Evolutionary conservation across 2,329 filamentous ascomycete genomes (phyloP).

Genomic region (Verticillium klebahnii): DNA sequence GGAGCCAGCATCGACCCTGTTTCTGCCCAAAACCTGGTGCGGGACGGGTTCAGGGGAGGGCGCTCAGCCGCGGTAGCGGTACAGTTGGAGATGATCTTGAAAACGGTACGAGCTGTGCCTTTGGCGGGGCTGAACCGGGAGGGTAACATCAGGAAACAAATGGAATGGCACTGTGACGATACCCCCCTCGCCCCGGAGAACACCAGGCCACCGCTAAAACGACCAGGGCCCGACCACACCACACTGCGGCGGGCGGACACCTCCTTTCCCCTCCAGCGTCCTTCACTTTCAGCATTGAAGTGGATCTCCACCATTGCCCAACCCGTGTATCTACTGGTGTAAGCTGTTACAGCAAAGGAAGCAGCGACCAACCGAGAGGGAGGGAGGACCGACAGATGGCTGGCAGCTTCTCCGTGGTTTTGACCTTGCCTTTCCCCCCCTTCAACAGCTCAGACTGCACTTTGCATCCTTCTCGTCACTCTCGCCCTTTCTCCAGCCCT

Average conservation of each 20-base stretch:
- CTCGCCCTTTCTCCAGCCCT: not conserved
- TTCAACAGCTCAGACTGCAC: not conserved
- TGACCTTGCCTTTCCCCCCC: not conserved
- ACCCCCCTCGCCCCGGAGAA: not conserved
- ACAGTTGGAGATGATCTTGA: not conserved
- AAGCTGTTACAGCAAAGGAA: not conserved
- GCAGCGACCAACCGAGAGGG: not conserved
- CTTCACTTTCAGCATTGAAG: not conserved
- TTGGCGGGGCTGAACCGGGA: no score
- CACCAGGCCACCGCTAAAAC: not conserved
- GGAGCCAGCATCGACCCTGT: not conserved
- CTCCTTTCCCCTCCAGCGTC: not conserved
- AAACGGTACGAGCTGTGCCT: not conserved
- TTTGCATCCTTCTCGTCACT: not conserved
- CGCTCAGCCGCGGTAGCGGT: not conserved
- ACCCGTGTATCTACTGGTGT: not conserved
- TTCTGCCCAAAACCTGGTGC: not conserved
- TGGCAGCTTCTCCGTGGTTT: not conserved
- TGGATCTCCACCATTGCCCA: not conserved
- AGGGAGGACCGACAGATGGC: no score
- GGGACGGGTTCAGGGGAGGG: not conserved
- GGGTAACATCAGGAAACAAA: not conserved
- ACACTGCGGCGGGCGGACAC: not conserved
- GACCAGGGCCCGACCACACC: not conserved
- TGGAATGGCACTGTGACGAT: not conserved